Percentiles rank a stretch among this genome's conserved stretches.
These are phyloP conservation scores for Lactarius pseudohatsudake DNA, from an alignment of 768 basidiomycete genomes.

Conservation along the genomic window DNA sequence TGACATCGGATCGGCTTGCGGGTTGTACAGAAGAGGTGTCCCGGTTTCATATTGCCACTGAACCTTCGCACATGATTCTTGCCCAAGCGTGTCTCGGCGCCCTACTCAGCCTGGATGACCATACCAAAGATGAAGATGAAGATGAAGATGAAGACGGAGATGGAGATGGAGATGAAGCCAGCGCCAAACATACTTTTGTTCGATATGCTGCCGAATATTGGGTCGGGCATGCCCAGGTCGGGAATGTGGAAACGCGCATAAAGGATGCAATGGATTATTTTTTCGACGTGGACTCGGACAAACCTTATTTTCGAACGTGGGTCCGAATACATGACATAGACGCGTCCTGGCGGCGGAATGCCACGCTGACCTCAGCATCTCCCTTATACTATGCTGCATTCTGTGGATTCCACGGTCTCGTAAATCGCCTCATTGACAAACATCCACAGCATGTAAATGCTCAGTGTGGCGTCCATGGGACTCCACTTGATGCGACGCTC, in stretches of 20 bases:
- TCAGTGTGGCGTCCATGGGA: accelerated
- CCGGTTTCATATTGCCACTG: neutral
- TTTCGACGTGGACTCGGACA: neutral
- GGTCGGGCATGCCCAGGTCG: neutral
- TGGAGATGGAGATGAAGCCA: neutral
- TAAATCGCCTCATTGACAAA: neutral
- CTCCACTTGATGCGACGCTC: neutral
- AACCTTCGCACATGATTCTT: neutral
- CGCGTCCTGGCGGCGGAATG: too few relatives aligned
- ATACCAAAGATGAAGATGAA: too few relatives aligned
- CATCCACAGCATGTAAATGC: neutral
- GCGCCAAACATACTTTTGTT: neutral
- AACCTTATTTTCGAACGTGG: neutral
- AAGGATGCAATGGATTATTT: neutral
- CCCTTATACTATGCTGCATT: neutral
- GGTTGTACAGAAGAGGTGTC: neutral
- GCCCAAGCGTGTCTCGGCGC: neutral
- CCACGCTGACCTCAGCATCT: neutral
- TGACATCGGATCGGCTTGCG: neutral
- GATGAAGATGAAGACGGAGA: neutral
- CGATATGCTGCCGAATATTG: neutral
- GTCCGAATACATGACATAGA: neutral
- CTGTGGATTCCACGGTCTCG: neutral
- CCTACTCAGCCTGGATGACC: neutral
- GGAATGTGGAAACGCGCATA: neutral